Evolutionary conservation across 2,329 filamentous ascomycete genomes (phyloP).

Genomic region (Talaromyces atroroseus): DNA sequence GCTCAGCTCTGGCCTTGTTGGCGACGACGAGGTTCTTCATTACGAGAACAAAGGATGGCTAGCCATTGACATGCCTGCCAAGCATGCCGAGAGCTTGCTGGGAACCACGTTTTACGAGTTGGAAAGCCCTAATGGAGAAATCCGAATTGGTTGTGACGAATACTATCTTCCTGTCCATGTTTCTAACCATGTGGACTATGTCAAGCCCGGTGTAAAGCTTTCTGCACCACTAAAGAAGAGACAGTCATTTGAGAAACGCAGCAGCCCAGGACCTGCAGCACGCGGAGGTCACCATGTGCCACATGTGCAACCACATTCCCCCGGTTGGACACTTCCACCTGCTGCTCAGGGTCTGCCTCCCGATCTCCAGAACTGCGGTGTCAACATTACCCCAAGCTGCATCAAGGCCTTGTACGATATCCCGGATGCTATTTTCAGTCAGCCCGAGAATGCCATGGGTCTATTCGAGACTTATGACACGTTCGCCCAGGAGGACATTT

Average conservation of each 20-base stretch:
- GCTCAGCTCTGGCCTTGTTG: slow-evolving; percentile 1
- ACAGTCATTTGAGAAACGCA: slow-evolving; percentile 1
- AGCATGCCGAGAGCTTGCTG: slow-evolving; percentile 5
- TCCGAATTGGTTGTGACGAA: slow-evolving; percentile 10
- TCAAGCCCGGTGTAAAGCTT: slow-evolving; percentile 10
- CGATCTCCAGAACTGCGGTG: slow-evolving; percentile 5
- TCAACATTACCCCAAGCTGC: slow-evolving; percentile 10
- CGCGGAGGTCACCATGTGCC: neutral
- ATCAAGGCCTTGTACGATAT: slow-evolving; percentile 8
- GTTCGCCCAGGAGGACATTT: slow-evolving; percentile 9
- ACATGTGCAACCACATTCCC: neutral
- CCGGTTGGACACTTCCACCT: neutral
- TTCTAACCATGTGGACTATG: slow-evolving; percentile 7
- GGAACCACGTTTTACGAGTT: slow-evolving; percentile 7
- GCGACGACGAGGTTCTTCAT: neutral
- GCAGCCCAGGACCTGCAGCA: neutral
- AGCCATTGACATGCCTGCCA: slow-evolving; percentile 8
- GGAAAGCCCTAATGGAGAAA: slow-evolving; percentile 4
- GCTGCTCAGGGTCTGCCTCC: slow-evolving; percentile 2
- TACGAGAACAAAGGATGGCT: slow-evolving; percentile 12
- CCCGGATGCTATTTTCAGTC: slow-evolving; percentile 1
- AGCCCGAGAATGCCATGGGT: slow-evolving; percentile 10
- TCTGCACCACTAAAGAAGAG: slow-evolving; percentile 7
- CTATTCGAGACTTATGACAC: slow-evolving; percentile 5
- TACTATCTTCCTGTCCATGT: slow-evolving; percentile 9